Evolutionary conservation across 805 yeast genomes (phyloP), one percentile per base, ranked within the genome.

Genomic region (Geotrichum ghanense): DNA sequence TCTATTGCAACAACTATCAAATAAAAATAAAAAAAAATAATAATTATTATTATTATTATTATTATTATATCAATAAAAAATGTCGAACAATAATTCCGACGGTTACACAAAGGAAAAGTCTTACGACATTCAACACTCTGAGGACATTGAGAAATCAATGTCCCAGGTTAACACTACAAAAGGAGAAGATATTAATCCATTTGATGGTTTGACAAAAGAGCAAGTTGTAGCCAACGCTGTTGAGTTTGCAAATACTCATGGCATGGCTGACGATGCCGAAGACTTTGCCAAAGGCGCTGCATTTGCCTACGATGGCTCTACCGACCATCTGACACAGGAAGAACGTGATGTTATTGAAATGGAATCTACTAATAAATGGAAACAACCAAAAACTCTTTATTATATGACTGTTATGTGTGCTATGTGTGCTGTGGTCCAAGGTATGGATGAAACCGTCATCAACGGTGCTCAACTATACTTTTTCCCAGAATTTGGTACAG

Each of bases 391-490:
- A 26, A 48, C 66, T 12, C 60, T 71, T 59, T 68, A 74, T 56
- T 55, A 67, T 61, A 71, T 75, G 19, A 73, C 76, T 61, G 72
- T 79, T 6, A 64, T 78, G 56, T 78, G 82, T 42, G 79, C 85
- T 2, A 67, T 79, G 69, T 78, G 83, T 43, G 76, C 77, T 16
- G 81, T 83, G 3, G 79, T 82, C 3, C 83, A 79, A 58, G 87
- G 87, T 45, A 78, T 78, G 83, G 87, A 81, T 59, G 83, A 81
- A 59, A 73, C 84, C 4, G 85, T 79, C 7, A 66, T 78, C 49
- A 79, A 80, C 51, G 87, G 86, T 31, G 86, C 86, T 20, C 75
- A 73, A 43, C 59, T 79, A 21, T 75, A 72, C 51, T 59, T 60
- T 45, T 49, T 51, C 46, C 53, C 51, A 37, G 49, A 56, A 48